These are phyloP conservation scores for Acephala macrosclerotiorum DNA, from an alignment of 2,329 filamentous ascomycete species.

Conservation along the genomic window DNA sequence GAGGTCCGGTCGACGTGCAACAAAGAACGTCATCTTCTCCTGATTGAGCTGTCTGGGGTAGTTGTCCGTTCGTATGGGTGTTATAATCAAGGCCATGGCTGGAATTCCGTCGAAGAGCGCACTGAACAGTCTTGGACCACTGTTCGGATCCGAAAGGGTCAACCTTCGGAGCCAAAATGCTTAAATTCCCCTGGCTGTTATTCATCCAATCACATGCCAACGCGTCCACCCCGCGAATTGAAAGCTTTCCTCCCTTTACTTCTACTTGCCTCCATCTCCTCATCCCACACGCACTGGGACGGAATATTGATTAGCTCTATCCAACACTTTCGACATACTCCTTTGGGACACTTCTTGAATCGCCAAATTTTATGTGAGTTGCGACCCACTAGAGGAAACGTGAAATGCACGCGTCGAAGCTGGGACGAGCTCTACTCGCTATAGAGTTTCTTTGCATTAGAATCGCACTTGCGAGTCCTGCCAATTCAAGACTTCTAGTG, in stretches of 20 bases:
- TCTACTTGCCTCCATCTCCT: neutral
- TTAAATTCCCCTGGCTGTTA: neutral
- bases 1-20: no score
- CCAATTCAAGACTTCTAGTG: neutral
- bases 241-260: neutral
- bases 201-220: neutral
- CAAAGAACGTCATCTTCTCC: no score
- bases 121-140: neutral
- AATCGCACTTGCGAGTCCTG: neutral
- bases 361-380: neutral
- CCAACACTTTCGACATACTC: neutral
- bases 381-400: neutral
- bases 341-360: neutral
- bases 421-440: neutral
- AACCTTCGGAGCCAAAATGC: neutral
- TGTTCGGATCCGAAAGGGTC: slow-evolving; percentile 3
- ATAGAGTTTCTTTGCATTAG: neutral
- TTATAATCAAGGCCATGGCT: no score
- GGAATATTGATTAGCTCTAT: neutral
- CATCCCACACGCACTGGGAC: neutral
- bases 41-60: no score
- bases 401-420: neutral
- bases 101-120: no score
- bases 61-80: no score
- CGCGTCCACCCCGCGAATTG: neutral